Evolutionary conservation across 2,329 filamentous ascomycete species (phyloP), one percentile per base, ranked within the genome.

Genomic region (Alternaria sp.): DNA sequence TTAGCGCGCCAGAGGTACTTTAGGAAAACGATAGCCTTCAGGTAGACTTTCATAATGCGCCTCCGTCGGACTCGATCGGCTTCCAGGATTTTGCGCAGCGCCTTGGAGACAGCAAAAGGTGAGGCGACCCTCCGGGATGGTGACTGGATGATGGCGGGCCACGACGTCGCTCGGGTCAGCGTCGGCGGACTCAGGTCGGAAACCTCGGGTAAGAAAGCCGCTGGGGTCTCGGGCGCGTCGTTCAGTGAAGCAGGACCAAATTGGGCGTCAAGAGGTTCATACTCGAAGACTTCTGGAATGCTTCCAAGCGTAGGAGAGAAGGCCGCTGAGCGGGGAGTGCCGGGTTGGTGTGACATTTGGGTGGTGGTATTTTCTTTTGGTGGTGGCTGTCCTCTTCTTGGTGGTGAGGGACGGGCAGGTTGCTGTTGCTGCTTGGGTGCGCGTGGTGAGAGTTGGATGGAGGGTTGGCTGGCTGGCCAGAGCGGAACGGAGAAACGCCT

Each of bases 291-390:
- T 56, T 74, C 71, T 44, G 65, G 66, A 47, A 74, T 74, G 63
- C 71, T 71, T 18, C 67, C 68, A 21, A 74, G 65, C n/a, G 71
- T 74, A 10, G 71, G 71, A n/a, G 71, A 64, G 21, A 72, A 73
- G 18, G 64, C 57, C 11, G 67, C 60, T 25, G 70, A 69, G 26
- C 70, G 65, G 10, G 71, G 67, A n/a, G 60, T 63, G n/a, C 62
- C 64, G 12, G 47, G 50, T 23, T 55, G 60, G 14, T 62, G 61
- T 15, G 71, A 67, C 71, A 74, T 74, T 10, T 58, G 59, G 18
- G 53, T 21, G 41, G 60, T 45, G 25, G 53, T 26, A 10, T 49
- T 61, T 45, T 67, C 43, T 37, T 59, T 46, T 44, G 63, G 46
- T 18, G 57, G 25, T 33, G 57, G 51, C 25, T 58, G 58, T 30